Conservation (phyloP, 2,329 filamentous ascomycete genomes). For the Aspergillus sp. region DNA sequence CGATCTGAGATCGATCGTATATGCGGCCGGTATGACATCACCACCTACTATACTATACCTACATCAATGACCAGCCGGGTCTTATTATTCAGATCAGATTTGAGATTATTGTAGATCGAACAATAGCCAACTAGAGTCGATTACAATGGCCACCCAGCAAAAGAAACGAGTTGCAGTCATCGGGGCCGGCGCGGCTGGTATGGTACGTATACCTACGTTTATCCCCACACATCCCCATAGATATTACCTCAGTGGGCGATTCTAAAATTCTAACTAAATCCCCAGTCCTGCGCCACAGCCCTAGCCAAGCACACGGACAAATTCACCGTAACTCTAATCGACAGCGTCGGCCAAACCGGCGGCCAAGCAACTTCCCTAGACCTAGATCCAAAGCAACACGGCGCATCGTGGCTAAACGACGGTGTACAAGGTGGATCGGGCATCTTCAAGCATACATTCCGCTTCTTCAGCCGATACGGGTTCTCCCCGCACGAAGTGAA, state of each 20-base stretch:
- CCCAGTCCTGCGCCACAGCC: conserved; percentile 67
- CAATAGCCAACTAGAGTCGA: neutral
- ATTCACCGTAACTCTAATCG: conserved; percentile 68
- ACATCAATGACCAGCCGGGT: neutral
- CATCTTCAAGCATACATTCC: conserved; percentile 67
- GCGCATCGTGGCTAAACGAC: conserved; percentile 65
- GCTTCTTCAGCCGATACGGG: conserved; percentile 63
- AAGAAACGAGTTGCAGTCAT: conserved; percentile 61
- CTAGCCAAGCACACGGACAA: conserved; percentile 67
- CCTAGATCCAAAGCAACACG: conserved; percentile 60
- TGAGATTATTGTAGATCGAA: neutral
- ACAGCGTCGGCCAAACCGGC: conserved; percentile 62
- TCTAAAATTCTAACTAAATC: neutral
- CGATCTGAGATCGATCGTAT: conserved; percentile 3
- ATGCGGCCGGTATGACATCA: conserved; percentile 8
- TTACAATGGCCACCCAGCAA: neutral
- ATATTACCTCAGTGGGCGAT: too few species aligned
- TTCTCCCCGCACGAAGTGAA: conserved; percentile 62
- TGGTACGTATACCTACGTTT: conserved; percentile 44
- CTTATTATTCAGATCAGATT: neutral
- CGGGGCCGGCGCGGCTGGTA: conserved; percentile 67
- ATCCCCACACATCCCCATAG: neutral
- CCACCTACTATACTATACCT: neutral
- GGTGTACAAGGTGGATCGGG: conserved; percentile 65
- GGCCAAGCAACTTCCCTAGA: conserved; percentile 64